Conservation (phyloP, 1,139 yeast genomes). For the Saccharomyces hybrid region DNA sequence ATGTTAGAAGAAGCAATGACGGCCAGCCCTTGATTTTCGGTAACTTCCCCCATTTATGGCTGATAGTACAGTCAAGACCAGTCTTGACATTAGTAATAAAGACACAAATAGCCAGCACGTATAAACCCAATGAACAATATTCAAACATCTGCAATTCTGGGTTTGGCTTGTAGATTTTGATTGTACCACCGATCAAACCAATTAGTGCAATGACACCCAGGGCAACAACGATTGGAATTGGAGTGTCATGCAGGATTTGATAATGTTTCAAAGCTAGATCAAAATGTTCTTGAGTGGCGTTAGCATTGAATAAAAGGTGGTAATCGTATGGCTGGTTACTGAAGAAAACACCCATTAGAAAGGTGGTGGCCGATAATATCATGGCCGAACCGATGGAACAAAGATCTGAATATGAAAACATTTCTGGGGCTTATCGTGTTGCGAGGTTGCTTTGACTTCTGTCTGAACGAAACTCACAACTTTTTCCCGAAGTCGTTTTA, state of each 20-base stretch:
- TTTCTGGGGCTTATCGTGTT: background rate
- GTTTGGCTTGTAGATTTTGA: constrained; percentile 77
- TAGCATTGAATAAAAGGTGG: constrained; percentile 60
- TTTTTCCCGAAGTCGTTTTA: background rate
- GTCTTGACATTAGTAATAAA: constrained; percentile 80
- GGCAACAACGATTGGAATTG: constrained; percentile 52
- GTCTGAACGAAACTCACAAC: background rate
- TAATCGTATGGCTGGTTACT: constrained; percentile 78
- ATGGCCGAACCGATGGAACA: constrained; percentile 28
- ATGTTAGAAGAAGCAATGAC: constrained; percentile 87
- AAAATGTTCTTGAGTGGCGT: constrained; percentile 47
- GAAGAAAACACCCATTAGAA: constrained; percentile 71
- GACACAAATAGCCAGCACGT: constrained; percentile 63
- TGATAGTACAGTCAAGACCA: constrained; percentile 63
- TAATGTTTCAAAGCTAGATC: constrained; percentile 65
- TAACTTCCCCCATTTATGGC: constrained; percentile 89
- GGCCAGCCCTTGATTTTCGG: constrained; percentile 73
- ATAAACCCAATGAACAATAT: constrained; percentile 71
- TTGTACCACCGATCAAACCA: constrained; percentile 65
- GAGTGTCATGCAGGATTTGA: constrained; percentile 46
- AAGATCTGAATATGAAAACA: constrained; percentile 15
- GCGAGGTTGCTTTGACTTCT: background rate
- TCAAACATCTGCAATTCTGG: constrained; percentile 83
- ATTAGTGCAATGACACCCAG: constrained; percentile 37
- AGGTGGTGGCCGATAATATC: constrained; percentile 44